phyloP scores from a whole-genome alignment of 148 eudicot genomes.

The Vaccinium darrowii region DNA sequence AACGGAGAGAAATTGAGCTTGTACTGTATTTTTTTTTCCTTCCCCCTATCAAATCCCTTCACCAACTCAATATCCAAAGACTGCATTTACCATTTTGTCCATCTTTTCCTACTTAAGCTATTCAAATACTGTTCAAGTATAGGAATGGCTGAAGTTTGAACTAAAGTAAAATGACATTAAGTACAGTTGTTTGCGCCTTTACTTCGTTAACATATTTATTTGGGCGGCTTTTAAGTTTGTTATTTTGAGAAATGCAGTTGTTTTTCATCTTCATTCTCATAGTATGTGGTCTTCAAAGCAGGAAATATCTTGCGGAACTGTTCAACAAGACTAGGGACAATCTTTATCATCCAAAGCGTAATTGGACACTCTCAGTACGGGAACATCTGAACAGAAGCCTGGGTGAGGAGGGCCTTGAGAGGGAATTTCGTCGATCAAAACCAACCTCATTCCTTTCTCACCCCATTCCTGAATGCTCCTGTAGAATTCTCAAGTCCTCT shows the following conservation, averaged over 20 bases:
- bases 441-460: slow-evolving; percentile 63
- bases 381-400: slow-evolving; percentile 79
- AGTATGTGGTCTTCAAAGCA: slow-evolving; percentile 23
- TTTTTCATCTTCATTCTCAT: slow-evolving; percentile 9
- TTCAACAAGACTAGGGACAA: slow-evolving; percentile 55
- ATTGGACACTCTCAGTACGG: slow-evolving; percentile 69
- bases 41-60: background rate
- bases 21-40: background rate
- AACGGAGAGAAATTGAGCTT: background rate
- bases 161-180: background rate
- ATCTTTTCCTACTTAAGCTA: too few species aligned
- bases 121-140: background rate
- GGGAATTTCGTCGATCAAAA: slow-evolving; percentile 51
- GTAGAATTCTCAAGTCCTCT: slow-evolving; percentile 48
- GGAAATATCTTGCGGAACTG: slow-evolving; percentile 71
- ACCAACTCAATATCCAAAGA: background rate
- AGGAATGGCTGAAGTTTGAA: background rate
- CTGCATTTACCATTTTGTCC: background rate
- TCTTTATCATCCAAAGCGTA: slow-evolving; percentile 68
- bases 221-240: background rate
- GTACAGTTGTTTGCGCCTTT: background rate
- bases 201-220: slow-evolving; percentile 6
- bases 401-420: slow-evolving; percentile 61
- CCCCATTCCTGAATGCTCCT: slow-evolving; percentile 89
- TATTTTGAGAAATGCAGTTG: background rate